A percentile compares a stretch with the other conserved stretches of the same genome.
Evolutionary conservation across 768 basidiomycete genomes (phyloP).

Genomic region (Tremella mesenterica): DNA sequence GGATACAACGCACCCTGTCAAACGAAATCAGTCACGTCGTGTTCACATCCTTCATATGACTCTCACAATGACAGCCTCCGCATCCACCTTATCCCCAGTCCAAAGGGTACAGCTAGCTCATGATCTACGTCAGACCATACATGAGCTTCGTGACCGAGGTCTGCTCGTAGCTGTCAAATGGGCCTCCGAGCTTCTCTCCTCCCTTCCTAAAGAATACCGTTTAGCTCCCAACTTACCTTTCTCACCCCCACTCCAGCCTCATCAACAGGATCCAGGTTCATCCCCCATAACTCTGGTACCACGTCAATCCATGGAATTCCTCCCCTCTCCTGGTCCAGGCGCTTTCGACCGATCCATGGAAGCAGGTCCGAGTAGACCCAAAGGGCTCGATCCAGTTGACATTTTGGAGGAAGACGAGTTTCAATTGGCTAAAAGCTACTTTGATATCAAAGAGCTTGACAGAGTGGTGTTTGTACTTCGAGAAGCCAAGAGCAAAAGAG

Average conservation of each 20-base stretch:
- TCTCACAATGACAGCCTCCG: neutral
- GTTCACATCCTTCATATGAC: too few species aligned
- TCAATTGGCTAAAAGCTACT: constrained; percentile 61
- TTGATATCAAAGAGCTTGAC: constrained; percentile 68
- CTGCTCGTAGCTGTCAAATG: constrained; percentile 34
- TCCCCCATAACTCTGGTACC: constrained; percentile 8
- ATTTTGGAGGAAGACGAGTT: constrained; percentile 52
- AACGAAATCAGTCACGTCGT: too few species aligned
- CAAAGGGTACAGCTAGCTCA: constrained; percentile 30
- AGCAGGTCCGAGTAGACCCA: constrained; percentile 27
- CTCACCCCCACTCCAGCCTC: constrained; percentile 23
- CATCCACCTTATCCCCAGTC: neutral
- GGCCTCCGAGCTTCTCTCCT: constrained; percentile 29
- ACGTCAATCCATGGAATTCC: constrained; percentile 25
- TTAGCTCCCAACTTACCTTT: constrained; percentile 29
- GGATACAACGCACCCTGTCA: too few species aligned
- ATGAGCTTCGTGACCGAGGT: constrained; percentile 33
- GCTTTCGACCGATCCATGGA: constrained; percentile 13
- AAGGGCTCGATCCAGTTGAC: constrained; percentile 51
- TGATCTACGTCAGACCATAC: constrained; percentile 24
- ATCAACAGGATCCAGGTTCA: constrained; percentile 3
- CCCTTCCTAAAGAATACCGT: constrained; percentile 26
- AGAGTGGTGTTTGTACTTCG: constrained; percentile 61
- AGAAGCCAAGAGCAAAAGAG: constrained; percentile 61
- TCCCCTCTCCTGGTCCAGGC: constrained; percentile 33